phyloP scores from a whole-genome alignment of 108 stramenopile species.

The Craspedostauros australis region DNA sequence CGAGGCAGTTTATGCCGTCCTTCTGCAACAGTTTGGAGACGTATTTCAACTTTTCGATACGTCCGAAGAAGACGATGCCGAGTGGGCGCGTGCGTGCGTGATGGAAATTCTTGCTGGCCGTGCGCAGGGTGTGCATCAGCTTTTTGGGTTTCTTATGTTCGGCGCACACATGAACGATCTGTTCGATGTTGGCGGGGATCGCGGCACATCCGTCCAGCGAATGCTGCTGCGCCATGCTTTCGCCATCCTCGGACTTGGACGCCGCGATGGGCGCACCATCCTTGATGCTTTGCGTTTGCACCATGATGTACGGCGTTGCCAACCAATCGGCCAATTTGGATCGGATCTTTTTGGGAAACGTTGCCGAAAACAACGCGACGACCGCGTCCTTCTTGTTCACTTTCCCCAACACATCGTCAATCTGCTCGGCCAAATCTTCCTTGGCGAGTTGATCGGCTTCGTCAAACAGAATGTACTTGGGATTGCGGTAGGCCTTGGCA shows the following conservation, averaged over 20 bases:
- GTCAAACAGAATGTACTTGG: slow-evolving; percentile 46
- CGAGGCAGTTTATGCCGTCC: slow-evolving; percentile 38
- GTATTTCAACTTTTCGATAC: slow-evolving; percentile 64
- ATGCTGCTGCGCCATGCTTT: slow-evolving; percentile 1
- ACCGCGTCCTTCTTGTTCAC: neutral
- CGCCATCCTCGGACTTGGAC: slow-evolving; percentile 2
- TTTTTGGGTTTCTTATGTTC: slow-evolving; percentile 82
- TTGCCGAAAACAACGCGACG: slow-evolving; percentile 47
- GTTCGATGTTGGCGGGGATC: slow-evolving; percentile 72
- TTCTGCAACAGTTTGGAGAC: slow-evolving; percentile 44
- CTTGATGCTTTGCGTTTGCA: slow-evolving; percentile 9
- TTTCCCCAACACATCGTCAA: slow-evolving; percentile 25
- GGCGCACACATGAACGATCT: slow-evolving; percentile 77
- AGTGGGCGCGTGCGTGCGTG: slow-evolving; percentile 15
- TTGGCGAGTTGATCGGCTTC: slow-evolving; percentile 74
- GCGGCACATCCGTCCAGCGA: slow-evolving; percentile 28
- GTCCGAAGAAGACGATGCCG: slow-evolving; percentile 45
- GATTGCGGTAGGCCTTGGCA: slow-evolving; percentile 7
- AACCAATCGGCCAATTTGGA: slow-evolving; percentile 30
- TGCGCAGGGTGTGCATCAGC: slow-evolving; percentile 52
- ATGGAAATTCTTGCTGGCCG: slow-evolving; percentile 25
- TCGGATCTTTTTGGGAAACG: slow-evolving; percentile 31
- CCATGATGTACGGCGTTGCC: too few relatives aligned
- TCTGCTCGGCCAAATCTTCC: slow-evolving; percentile 60
- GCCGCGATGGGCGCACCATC: slow-evolving; percentile 8